Evolutionary conservation across 2,329 filamentous ascomycete species (phyloP).

Genomic region (Ophiostoma novo-ulmi): DNA sequence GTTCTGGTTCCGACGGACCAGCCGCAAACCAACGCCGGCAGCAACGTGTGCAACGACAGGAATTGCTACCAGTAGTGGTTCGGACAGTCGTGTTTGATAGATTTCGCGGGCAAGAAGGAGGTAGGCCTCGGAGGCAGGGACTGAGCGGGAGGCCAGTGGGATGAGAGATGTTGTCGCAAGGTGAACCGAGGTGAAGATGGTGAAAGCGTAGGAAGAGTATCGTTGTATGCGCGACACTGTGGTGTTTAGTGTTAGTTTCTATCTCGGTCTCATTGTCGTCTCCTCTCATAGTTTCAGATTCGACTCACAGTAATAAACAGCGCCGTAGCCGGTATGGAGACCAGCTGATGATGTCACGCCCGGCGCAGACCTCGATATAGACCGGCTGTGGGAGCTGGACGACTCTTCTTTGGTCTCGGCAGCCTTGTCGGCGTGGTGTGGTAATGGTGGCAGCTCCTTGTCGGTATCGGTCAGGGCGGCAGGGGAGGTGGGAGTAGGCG

Average conservation of each 20-base stretch:
- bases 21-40: slow-evolving; percentile 70
- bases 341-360: slow-evolving; percentile 27
- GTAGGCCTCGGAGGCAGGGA: slow-evolving; percentile 73
- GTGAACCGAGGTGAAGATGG: slow-evolving; percentile 70
- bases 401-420: neutral
- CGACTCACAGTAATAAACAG: slow-evolving; percentile 51
- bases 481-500: slow-evolving; percentile 36
- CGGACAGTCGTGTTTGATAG: slow-evolving; percentile 78
- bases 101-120: slow-evolving; percentile 86
- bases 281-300: neutral
- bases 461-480: slow-evolving; percentile 39
- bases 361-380: slow-evolving; percentile 24
- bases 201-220: slow-evolving; percentile 83
- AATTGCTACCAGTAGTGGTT: slow-evolving; percentile 71
- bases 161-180: slow-evolving; percentile 76
- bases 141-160: slow-evolving; percentile 66
- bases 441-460: slow-evolving; percentile 42
- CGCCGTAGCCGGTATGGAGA: slow-evolving; percentile 49
- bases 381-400: slow-evolving; percentile 16
- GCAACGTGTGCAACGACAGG: slow-evolving; percentile 71
- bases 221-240: slow-evolving; percentile 71
- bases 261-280: neutral
- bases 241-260: neutral
- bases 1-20: slow-evolving; percentile 67
- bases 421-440: slow-evolving; percentile 32